phyloP scores from a whole-genome alignment of 805 yeast genomes.

The Saccharomycopsis sp. region DNA sequence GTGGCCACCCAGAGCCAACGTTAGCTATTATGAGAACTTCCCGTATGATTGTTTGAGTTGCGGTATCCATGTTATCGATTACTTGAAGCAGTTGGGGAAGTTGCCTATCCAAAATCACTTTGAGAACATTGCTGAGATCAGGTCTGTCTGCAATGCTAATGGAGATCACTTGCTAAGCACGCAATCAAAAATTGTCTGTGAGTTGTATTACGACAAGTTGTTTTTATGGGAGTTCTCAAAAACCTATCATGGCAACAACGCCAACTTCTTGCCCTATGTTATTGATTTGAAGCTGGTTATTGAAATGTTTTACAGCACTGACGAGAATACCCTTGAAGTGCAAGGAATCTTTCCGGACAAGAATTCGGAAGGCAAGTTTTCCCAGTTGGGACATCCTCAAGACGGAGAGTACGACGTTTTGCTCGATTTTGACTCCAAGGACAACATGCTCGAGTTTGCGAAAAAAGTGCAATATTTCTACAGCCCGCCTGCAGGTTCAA shows the following conservation, averaged over 20 bases:
- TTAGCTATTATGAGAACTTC: conserved; percentile 5
- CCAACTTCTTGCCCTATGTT: background rate
- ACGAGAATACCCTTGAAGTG: background rate
- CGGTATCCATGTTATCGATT: background rate
- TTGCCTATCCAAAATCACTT: background rate
- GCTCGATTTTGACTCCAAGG: background rate
- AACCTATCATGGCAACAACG: no score
- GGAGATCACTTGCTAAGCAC: background rate
- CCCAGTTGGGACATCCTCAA: background rate
- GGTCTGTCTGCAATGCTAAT: background rate
- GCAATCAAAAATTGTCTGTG: background rate
- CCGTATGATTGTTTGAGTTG: conserved; percentile 5
- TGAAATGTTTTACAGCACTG: background rate
- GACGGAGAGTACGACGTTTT: background rate
- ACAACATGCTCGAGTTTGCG: background rate
- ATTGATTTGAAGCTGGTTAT: background rate
- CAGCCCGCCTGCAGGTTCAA: background rate
- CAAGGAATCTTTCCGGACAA: conserved; percentile 1
- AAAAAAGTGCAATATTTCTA: background rate
- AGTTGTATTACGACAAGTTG: background rate
- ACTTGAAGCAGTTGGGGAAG: conserved; percentile 5
- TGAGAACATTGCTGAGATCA: background rate
- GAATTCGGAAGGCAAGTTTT: no score
- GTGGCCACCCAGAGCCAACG: background rate
- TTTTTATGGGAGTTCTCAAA: background rate